phyloP scores from a whole-genome alignment of 2,329 filamentous ascomycete species.

The Fusarium sp. region DNA sequence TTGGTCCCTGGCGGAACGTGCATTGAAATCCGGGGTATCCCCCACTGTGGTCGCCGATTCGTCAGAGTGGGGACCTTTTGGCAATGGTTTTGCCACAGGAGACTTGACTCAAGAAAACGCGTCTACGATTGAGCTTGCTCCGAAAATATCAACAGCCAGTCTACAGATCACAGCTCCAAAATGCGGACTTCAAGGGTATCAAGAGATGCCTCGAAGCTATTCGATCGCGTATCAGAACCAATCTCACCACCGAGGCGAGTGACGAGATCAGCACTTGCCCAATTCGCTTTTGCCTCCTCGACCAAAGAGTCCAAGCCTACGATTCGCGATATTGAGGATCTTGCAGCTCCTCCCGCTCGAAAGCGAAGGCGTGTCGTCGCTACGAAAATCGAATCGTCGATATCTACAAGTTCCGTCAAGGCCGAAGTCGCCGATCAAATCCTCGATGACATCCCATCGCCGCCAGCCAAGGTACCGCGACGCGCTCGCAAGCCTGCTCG shows the following conservation, averaged over 20 bases:
- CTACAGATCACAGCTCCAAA: slow-evolving; percentile 1
- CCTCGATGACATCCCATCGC: slow-evolving; percentile 37
- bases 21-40: slow-evolving; percentile 26
- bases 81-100: slow-evolving; percentile 23
- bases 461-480: slow-evolving; percentile 40
- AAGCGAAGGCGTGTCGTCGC: slow-evolving; percentile 45
- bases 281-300: slow-evolving; percentile 54
- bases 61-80: slow-evolving; percentile 18
- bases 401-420: slow-evolving; percentile 48
- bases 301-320: slow-evolving; percentile 34
- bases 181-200: slow-evolving; percentile 71
- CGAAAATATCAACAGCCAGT: not conserved
- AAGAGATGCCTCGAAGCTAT: slow-evolving; percentile 66
- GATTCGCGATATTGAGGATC: slow-evolving; percentile 68
- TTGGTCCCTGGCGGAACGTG: slow-evolving; percentile 1
- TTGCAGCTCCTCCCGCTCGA: slow-evolving; percentile 46
- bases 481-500: slow-evolving; percentile 60
- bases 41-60: slow-evolving; percentile 12
- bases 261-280: slow-evolving; percentile 60
- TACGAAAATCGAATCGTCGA: slow-evolving; percentile 20
- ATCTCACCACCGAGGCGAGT: slow-evolving; percentile 54
- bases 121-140: not conserved
- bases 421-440: slow-evolving; percentile 50
- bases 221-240: slow-evolving; percentile 50
- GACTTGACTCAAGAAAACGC: slow-evolving; percentile 17